Conservation (phyloP, 2,329 filamentous ascomycete genomes). For the Truncatella angustata region DNA sequence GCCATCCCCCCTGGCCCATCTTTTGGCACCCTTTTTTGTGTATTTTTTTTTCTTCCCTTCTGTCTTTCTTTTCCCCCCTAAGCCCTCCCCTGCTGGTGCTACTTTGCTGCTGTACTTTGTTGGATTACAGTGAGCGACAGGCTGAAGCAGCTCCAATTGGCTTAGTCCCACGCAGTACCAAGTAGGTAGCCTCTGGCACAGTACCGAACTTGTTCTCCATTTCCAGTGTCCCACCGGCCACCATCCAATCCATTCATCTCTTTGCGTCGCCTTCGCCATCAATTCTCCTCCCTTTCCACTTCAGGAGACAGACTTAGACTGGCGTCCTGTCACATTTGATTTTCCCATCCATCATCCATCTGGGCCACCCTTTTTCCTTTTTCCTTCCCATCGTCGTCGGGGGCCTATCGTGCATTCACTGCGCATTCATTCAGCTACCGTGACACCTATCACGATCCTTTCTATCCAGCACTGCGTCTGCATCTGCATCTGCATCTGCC, state of each 20-base stretch:
- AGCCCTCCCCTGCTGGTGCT: neutral
- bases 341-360: constrained; percentile 7
- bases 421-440: constrained; percentile 4
- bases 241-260: too few relatives aligned
- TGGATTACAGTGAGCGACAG: too few relatives aligned
- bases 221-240: neutral
- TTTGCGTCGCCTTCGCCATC: constrained; percentile 1
- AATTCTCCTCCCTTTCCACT: constrained; percentile 9
- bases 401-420: neutral
- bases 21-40: too few relatives aligned
- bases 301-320: constrained; percentile 13
- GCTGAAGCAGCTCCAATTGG: neutral
- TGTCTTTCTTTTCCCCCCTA: neutral
- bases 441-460: neutral
- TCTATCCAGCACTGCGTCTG: too few relatives aligned
- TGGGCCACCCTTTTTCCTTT: constrained; percentile 29
- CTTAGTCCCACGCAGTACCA: neutral
- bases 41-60: neutral
- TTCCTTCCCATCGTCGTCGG: constrained; percentile 17
- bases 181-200: constrained; percentile 16
- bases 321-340: constrained; percentile 28
- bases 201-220: too few relatives aligned
- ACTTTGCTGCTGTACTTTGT: neutral
- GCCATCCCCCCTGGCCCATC: too few relatives aligned
- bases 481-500: too few relatives aligned